Conservation (phyloP, 805 yeast genomes). For the Sugiyamaella chiloensis region DNA sequence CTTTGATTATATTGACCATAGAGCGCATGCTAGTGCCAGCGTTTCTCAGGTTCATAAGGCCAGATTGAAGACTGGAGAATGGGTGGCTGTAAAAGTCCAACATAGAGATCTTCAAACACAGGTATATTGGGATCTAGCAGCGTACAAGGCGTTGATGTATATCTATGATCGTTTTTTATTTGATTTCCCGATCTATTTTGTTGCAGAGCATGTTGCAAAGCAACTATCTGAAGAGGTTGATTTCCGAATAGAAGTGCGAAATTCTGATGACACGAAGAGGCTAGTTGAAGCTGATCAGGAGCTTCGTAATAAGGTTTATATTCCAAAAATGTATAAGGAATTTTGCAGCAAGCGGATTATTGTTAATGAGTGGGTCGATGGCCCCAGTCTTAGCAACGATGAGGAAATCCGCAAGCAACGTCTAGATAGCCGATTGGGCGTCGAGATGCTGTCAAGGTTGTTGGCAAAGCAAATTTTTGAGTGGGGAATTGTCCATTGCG, state of each 20-base stretch:
- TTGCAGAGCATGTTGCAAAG: slow-evolving; percentile 54
- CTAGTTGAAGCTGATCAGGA: slow-evolving; percentile 44
- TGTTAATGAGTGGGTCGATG: slow-evolving; percentile 75
- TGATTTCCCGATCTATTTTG: slow-evolving; percentile 58
- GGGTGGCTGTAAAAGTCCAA: slow-evolving; percentile 90
- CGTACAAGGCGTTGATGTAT: slow-evolving; percentile 51
- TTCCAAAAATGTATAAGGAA: slow-evolving; percentile 53
- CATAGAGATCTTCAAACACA: slow-evolving; percentile 66
- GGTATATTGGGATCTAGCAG: slow-evolving; percentile 55
- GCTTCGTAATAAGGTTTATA: slow-evolving; percentile 43
- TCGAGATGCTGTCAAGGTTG: slow-evolving; percentile 49
- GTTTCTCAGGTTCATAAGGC: slow-evolving; percentile 90
- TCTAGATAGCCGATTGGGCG: slow-evolving; percentile 41
- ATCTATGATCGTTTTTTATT: slow-evolving; percentile 53
- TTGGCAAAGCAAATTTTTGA: slow-evolving; percentile 58
- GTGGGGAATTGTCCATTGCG: slow-evolving; percentile 70
- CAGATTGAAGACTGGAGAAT: slow-evolving; percentile 55
- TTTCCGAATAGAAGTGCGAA: slow-evolving; percentile 54
- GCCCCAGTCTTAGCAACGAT: slow-evolving; percentile 52
- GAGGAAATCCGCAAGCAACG: slow-evolving; percentile 39
- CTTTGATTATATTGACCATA: slow-evolving; percentile 48
- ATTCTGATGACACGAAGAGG: slow-evolving; percentile 43
- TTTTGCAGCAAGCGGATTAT: slow-evolving; percentile 50
- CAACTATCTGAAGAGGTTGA: slow-evolving; percentile 60
- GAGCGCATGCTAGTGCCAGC: slow-evolving; percentile 75